Base-by-base conservation (phyloP, 768 basidiomycete species). In the Cystobasidium tubakii region DNA sequence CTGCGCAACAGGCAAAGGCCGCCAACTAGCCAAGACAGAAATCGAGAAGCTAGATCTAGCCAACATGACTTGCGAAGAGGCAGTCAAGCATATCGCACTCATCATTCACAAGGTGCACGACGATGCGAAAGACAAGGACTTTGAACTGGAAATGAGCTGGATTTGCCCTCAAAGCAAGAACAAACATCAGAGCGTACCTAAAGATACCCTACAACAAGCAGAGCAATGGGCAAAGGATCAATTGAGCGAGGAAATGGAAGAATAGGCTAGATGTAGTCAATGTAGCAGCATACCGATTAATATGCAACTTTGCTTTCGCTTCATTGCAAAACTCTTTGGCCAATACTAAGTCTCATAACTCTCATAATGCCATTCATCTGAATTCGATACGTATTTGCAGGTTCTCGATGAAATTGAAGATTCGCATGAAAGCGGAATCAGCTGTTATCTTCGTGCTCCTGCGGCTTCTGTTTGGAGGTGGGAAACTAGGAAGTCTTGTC, bases 91-190 rank as follows among this genome's bases (percentile, higher is more conserved):
- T 80, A 92, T 93, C 17, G 95, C 96, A 4, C 85, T 94, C 82
- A 98, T 99, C 80, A 95, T 98, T 80, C 92, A 99, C 82, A 86
- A 92, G 46, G 93, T 96, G 19, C 96, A 99, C 80, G 95, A 98
- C 76, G 96, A 98, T 80, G 88, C 90, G 75, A 96, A 97, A 82
- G 94, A 97, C 83, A 98, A 97, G 80, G 91, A 94, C 63, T 98
- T 99, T 76, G 96, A 98, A 80, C 86, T 99, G 31, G 96, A 99
- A 82, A 87, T 99, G 86, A 90, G 93, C 42, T 99, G 96, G 96
- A 88, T 97, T 73, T 87, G 92, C 44, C 85, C 87, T 39, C 91
- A 95, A 82, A 90, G 89, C 36, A 86, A 88, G 34, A 87, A 87
- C 66, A 81, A 88, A 62, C 93, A 97, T 82, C 84, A 87, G 29